Evolutionary conservation across 441 rosid genomes (phyloP), one percentile per base, ranked within the genome.

Genomic region (Gossypium schwendimanii): DNA sequence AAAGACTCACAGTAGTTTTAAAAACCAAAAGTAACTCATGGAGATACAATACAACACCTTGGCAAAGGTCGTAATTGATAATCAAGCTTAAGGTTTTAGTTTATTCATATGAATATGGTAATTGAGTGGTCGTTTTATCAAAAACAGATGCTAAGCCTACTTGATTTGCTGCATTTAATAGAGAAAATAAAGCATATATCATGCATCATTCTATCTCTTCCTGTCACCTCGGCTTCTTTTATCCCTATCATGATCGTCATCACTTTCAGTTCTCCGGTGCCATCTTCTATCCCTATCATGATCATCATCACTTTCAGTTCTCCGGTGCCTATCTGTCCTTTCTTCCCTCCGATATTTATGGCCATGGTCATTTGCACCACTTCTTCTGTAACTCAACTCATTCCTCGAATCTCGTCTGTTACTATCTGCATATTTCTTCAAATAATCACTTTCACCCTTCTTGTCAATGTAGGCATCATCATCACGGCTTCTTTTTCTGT

Each of bases 251-350:
- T 45, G 49, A 68, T 70, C 75, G 41, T 62, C 71, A 1, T 53
- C 70, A 50, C 63, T 63, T 52, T 61, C 78, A 39, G 50, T 14
- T 53, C 52, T 72, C 14, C 28, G 53, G 10, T 26, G 36, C 53
- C 77, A 72, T 73, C 84, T 74, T 57, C 76, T 60, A 15, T 77
- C 79, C 62, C 69, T 71, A 39, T 77, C 78, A 24, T 44, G 49
- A 68, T 70, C 75, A 58, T 62, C 70, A 1, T 53, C 70, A 50
- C 58, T 63, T 52, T 61, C 76, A 39, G 52, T 17, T 53, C 57
- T 72, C 14, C 28, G 59, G 8, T 33, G 45, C 53, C 77, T 74
- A 47, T 60, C 14, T 53, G 21, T 78, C 52, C 58, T 70, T 6
- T 72, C 85, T 58, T 81, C 82, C 50, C 47, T 76, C 63, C 73